These are phyloP conservation scores for Paramyrothecium roridum DNA, from an alignment of 2,329 filamentous ascomycete genomes.

Conservation along the genomic window DNA sequence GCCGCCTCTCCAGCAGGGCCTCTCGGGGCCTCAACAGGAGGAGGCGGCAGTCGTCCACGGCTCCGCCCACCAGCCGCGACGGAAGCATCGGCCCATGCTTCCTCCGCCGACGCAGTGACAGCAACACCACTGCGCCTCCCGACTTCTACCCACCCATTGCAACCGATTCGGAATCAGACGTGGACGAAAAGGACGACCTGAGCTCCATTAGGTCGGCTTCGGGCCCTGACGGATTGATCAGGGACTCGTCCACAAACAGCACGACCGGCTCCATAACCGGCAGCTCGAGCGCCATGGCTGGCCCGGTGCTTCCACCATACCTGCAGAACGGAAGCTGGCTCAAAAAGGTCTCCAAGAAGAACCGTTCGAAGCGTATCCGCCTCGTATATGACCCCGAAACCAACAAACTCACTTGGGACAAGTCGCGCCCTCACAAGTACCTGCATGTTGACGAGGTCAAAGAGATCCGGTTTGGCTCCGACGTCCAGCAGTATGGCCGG, in stretches of 20 bases:
- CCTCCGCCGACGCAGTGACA: constrained; percentile 83
- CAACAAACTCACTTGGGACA: constrained; percentile 87
- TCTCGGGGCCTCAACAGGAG: constrained; percentile 62
- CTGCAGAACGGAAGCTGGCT: constrained; percentile 77
- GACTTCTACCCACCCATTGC: constrained; percentile 33
- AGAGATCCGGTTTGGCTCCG: constrained; percentile 78
- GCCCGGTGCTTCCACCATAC: constrained; percentile 72
- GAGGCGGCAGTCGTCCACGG: constrained; percentile 74
- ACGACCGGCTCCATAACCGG: constrained; percentile 44
- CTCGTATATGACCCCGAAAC: constrained; percentile 76
- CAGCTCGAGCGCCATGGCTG: constrained; percentile 45
- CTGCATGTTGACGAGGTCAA: constrained; percentile 96
- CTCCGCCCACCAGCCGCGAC: constrained; percentile 69
- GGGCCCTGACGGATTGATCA: constrained; percentile 37
- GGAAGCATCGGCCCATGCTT: constrained; percentile 87
- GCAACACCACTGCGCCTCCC: constrained; percentile 67
- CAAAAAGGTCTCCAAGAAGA: constrained; percentile 83
- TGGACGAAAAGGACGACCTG: constrained; percentile 46
- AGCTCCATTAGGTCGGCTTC: constrained; percentile 32
- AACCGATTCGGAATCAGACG: constrained; percentile 58
- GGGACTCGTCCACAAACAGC: constrained; percentile 46
- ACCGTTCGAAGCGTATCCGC: constrained; percentile 65
- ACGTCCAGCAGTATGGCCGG: constrained; percentile 85
- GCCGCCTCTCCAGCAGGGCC: constrained; percentile 79
- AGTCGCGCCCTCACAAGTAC: constrained; percentile 71